Conservation (phyloP, 78 protist species). For the Polysphondylium violaceum region DNA sequence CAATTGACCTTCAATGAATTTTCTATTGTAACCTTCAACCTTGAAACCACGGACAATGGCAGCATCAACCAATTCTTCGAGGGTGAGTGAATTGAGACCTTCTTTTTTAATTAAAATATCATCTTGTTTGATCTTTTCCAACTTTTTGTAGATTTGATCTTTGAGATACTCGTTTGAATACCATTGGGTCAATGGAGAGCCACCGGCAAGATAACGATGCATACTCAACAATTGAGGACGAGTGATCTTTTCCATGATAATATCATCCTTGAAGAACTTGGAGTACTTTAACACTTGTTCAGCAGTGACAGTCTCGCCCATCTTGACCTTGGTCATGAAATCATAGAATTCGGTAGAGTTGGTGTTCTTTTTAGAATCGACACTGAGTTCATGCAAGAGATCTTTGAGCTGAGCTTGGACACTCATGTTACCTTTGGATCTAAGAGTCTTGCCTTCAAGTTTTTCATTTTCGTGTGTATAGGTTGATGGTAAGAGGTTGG, state of each 20-base stretch:
- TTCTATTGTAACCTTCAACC: constrained; percentile 72
- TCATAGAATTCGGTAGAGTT: constrained; percentile 33
- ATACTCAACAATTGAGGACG: constrained; percentile 86
- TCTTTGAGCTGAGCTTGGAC: constrained; percentile 85
- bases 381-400: constrained; percentile 55
- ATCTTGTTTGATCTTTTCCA: constrained; percentile 77
- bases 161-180: constrained; percentile 68
- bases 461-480: constrained; percentile 46
- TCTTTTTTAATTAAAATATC: constrained; percentile 77
- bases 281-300: constrained; percentile 82
- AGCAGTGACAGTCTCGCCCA: constrained; percentile 65
- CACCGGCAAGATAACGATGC: constrained; percentile 80
- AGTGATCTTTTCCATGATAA: constrained; percentile 90
- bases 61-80: constrained; percentile 85
- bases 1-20: constrained; percentile 62
- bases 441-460: constrained; percentile 60
- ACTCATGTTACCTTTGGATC: constrained; percentile 66
- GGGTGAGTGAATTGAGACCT: constrained; percentile 71
- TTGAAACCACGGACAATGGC: constrained; percentile 86
- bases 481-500: constrained; percentile 78
- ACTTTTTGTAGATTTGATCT: constrained; percentile 54
- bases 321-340: constrained; percentile 71
- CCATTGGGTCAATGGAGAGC: constrained; percentile 51
- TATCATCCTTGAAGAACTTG: constrained; percentile 87
- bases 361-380: constrained; percentile 1